Evolutionary conservation across 2,329 filamentous ascomycete genomes (phyloP), one percentile per base, ranked within the genome.

Genomic region (Monosporascus sp.): DNA sequence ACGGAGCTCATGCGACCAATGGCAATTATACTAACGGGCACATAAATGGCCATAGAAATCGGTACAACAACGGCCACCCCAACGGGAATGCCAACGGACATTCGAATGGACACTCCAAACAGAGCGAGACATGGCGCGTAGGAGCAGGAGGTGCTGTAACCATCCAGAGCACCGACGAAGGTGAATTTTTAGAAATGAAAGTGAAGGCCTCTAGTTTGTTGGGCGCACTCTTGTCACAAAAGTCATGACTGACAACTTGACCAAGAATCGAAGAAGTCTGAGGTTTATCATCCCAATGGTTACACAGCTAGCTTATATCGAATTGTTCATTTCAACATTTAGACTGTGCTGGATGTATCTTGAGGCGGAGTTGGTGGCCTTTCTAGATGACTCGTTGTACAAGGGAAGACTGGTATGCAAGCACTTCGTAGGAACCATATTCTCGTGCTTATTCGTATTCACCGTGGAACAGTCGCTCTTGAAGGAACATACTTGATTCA

Each of bases 61-160:
- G 3, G 18, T 41, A 41, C 17, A 20, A n/a, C 17, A 41, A 41
- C 38, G 17, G 38, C 6, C 38, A 39, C 5, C 17, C 5, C 17
- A 39, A 39, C 18, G 38, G 11, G 11, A 8, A 41, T 18, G 18
- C 8, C 38, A 9, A 41, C 38, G 38, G 38, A n/a, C 38, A 41
- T 18, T 41, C n/a, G 17, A 7, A 41, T 41, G 38, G 17, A 18
- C 38, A 41, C 2, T 25, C 25, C 48, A 54, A 58, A 6, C 52
- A 54, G 25, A 61, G 49, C 9, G 77, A 79, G 51, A 63, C 65
- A 3, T 89, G 86, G 86, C 75, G 75, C 27, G 75, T 89, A 49
- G 86, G 86, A 15, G 87, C 87, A 37, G 87, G 87, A 2, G 87
- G 87, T n/a, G 87, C 87, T 2, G 77, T 90, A 6, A 90, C 87